phyloP scores from a whole-genome alignment of 2,329 filamentous ascomycete genomes.

The Rosellinia necatrix region DNA sequence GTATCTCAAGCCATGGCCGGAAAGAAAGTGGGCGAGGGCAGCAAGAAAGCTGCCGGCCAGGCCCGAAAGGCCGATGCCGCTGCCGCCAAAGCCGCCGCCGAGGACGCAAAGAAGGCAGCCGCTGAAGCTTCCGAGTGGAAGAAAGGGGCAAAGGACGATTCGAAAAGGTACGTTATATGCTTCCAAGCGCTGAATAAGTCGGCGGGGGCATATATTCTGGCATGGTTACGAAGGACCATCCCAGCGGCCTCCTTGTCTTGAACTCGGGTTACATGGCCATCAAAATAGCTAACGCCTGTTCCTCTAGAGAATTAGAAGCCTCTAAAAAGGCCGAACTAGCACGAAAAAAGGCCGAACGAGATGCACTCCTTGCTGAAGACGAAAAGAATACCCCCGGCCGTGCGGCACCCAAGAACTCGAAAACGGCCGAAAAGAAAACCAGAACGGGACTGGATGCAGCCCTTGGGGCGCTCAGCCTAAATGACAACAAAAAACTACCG shows the following conservation, averaged over 20 bases:
- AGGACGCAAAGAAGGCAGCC: conserved; percentile 67
- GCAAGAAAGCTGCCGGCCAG: conserved; percentile 88
- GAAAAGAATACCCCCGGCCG: conserved; percentile 67
- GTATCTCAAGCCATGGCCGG: conserved; percentile 62
- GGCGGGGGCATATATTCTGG: too few species aligned
- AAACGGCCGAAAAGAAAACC: conserved; percentile 70
- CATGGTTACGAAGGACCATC: too few species aligned
- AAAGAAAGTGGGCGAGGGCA: conserved; percentile 77
- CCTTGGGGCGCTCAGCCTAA: conserved; percentile 68
- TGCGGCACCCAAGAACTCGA: conserved; percentile 67
- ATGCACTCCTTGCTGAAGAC: conserved; percentile 81
- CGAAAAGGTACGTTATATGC: conserved; percentile 88
- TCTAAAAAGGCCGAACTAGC: conserved; percentile 82
- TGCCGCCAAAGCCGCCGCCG: conserved; percentile 75
- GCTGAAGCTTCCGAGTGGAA: conserved; percentile 79
- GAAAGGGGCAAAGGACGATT: conserved; percentile 81
- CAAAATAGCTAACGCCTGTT: background rate
- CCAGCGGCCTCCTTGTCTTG: background rate
- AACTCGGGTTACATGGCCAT: too few species aligned
- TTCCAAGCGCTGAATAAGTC: too few species aligned
- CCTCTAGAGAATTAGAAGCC: conserved; percentile 75
- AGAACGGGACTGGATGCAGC: conserved; percentile 40
- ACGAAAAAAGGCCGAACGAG: conserved; percentile 90
- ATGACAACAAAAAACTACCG: conserved; percentile 51
- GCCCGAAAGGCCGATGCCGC: conserved; percentile 91